Conservation (phyloP, 805 yeast genomes). For the Starmerella kuoi region DNA sequence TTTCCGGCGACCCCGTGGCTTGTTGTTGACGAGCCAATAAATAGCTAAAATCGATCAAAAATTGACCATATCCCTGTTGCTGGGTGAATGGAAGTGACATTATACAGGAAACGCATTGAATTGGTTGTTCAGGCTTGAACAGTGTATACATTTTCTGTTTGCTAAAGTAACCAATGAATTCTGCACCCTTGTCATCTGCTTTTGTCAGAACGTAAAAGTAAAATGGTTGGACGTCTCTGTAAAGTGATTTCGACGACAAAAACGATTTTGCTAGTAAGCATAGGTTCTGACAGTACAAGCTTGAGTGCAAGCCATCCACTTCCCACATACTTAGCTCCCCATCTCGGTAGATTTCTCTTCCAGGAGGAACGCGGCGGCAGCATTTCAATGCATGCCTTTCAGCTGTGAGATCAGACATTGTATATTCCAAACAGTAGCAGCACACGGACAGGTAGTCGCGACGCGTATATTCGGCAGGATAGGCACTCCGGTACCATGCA, state of each 20-base stretch:
- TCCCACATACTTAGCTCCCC: conserved; percentile 61
- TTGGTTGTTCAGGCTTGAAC: conserved; percentile 22
- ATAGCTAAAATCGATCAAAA: conserved; percentile 82
- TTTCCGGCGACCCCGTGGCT: conserved; percentile 86
- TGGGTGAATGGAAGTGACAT: conserved; percentile 80
- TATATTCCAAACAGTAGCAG: conserved; percentile 72
- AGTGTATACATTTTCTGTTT: conserved; percentile 46
- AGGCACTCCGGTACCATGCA: conserved; percentile 90
- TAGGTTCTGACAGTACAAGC: conserved; percentile 73
- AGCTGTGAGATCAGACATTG: conserved; percentile 52
- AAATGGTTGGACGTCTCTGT: conserved; percentile 92
- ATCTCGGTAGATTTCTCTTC: conserved; percentile 78
- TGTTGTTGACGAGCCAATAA: conserved; percentile 61
- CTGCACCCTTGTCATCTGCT: conserved; percentile 34
- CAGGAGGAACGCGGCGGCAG: conserved; percentile 65
- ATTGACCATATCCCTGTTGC: conserved; percentile 77
- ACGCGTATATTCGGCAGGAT: conserved; percentile 70
- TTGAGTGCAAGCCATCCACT: conserved; percentile 78
- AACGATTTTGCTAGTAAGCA: conserved; percentile 84
- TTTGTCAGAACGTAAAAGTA: conserved; percentile 77
- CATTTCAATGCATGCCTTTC: conserved; percentile 70
- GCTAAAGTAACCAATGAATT: conserved; percentile 84
- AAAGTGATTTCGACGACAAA: conserved; percentile 79
- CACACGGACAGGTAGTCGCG: conserved; percentile 59
- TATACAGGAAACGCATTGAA: conserved; percentile 81